Base-by-base conservation (phyloP, 495 filamentous ascomycete species). In the Penicillium daleae region DNA sequence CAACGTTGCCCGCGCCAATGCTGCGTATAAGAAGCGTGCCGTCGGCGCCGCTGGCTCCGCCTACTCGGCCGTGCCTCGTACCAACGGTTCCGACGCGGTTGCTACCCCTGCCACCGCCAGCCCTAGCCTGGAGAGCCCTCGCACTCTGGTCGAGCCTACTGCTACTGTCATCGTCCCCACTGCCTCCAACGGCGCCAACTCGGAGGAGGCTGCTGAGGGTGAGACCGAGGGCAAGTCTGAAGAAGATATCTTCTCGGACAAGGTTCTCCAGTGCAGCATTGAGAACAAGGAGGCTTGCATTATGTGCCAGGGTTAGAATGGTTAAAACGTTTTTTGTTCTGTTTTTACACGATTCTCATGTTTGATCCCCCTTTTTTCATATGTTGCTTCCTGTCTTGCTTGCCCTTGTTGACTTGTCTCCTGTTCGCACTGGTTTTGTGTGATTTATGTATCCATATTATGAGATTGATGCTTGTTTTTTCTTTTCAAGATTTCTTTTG, bases 171-270 rank as follows among this genome's bases (percentile, higher is more conserved):
- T 72, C 21, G 67, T 71, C n/a, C 40, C 58, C 13, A 56, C 52
- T 44, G 70, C 54, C n/a, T n/a, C n/a, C n/a, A 54, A 53, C 26
- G 62, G 27, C 42, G 51, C 29, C 33, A 26, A 60, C 8, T 44
- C 61, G 56, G 79, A 79, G 1, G 88, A 91, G 67, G 80, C 83
- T 21, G 81, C 83, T 6, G 87, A 90, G 63, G 90, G 92, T 66
- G 82, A 81, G 22, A 82, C 88, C 50, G 83, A 85, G 62, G 86
- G 54, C 35, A 85, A 53, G 62, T 22, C 19, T 8, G 58, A 66
- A 72, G 83, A 82, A 26, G 92, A 97, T 75, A 99, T 99, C 67
- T 99, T 95, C 77, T 92, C 92, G 4, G 90, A 97, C 67, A 89
- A 91, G 58, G 93, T 92, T 27, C 81, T 99, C 74, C 84, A 87